Base-by-base conservation (phyloP, 1,139 yeast species). In the Nakaseomyces kungkrabaensis region DNA sequence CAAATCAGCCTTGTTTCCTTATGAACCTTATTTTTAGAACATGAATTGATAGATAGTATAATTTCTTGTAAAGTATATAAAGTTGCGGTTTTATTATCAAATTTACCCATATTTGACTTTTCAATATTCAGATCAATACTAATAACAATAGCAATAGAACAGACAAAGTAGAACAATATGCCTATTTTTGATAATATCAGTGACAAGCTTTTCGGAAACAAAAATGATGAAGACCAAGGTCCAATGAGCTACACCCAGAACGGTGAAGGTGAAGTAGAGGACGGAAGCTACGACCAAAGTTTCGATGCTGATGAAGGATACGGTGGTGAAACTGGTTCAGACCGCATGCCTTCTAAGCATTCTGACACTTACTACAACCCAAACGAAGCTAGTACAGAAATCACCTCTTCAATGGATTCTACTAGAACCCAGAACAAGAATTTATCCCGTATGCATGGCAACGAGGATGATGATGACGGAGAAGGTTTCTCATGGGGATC, bases 181-280 rank as follows among this genome's bases (percentile, higher is more conserved):
- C 27, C 29, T 37, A 43, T 43, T 45, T 48, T 60, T 26, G 59
- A 60, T 56, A 61, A 59, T 43, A 50, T 61, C 22, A 41, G 59
- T 33, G 64, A 61, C 46, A 61, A 61, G 43, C 50, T 61, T 38
- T 54, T 59, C 43, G 59, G 59, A 43, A 54, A 55, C 48, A 47
- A 57, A 27, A 46, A 52, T 6, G 52, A 51, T 8, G 38, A 36
- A 7, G 25, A 37, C 52, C 44, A 37, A 40, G 48, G 27, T 43
- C 40, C 27, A 32, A 34, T 6, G 29, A 37, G 24, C 17, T 29
- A 5, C 31, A 22, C 29, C 24, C 36, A 10, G 31, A 8, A 9
- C 42, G 31, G 17, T 10, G 13, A 25, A 4, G 22, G 29, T 2
- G 4, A 25, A 13, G 10, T 7, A 5, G 40, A 41, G 10, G 43